phyloP scores from a whole-genome alignment of 306 rosid genomes.

The Hylodesmum podocarpum region DNA sequence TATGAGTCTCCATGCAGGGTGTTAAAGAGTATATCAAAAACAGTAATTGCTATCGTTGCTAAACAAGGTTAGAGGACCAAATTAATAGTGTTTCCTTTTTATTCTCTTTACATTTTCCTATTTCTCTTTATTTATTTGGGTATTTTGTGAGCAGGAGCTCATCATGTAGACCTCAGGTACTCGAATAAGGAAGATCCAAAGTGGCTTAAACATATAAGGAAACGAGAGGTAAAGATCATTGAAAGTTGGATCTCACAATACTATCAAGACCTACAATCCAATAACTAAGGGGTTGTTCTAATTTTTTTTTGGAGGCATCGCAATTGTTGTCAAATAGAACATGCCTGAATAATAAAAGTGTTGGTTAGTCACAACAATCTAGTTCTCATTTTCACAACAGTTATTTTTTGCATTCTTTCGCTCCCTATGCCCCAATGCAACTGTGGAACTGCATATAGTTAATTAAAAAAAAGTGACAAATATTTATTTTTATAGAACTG shows the following conservation, averaged over 20 bases:
- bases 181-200: constrained; percentile 65
- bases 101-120: background rate
- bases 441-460: background rate
- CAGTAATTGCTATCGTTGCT: constrained; percentile 74
- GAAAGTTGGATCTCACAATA: constrained; percentile 62
- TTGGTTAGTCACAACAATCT: background rate
- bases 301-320: background rate
- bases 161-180: constrained; percentile 83
- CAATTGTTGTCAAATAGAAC: background rate
- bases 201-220: constrained; percentile 76
- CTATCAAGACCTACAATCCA: constrained; percentile 41
- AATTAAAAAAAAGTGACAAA: background rate
- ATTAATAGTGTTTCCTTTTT: background rate
- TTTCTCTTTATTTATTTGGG: background rate
- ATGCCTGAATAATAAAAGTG: too few relatives aligned
- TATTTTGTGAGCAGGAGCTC: constrained; percentile 66
- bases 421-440: background rate
- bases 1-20: constrained; percentile 50
- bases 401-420: background rate
- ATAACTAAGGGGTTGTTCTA: background rate
- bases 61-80: constrained; percentile 53
- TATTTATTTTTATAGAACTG: background rate
- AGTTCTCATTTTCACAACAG: background rate
- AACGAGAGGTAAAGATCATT: constrained; percentile 58
- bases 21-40: constrained; percentile 59